phyloP scores from a whole-genome alignment of 306 rosid species.

The Rosa rugosa region DNA sequence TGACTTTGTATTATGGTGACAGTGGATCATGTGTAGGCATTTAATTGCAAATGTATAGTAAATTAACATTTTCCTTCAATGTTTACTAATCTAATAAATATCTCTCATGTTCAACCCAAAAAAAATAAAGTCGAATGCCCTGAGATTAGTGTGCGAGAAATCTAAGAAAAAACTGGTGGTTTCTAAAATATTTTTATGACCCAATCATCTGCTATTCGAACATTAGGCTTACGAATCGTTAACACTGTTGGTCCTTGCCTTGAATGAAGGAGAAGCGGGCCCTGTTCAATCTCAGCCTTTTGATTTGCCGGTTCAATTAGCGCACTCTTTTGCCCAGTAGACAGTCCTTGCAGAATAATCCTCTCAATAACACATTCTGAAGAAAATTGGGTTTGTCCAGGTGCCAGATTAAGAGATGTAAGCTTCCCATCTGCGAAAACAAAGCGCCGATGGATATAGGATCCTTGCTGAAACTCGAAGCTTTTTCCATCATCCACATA shows the following conservation, averaged over 20 bases:
- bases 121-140: not conserved
- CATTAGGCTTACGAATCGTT: slow-evolving; percentile 78
- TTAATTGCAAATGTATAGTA: not conserved
- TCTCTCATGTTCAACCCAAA: not conserved
- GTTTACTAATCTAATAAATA: not conserved
- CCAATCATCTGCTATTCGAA: slow-evolving; percentile 74
- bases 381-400: slow-evolving; percentile 32
- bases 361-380: slow-evolving; percentile 65
- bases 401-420: slow-evolving; percentile 50
- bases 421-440: slow-evolving; percentile 69
- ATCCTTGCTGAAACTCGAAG: slow-evolving; percentile 68
- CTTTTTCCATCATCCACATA: slow-evolving; percentile 87
- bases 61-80: not conserved
- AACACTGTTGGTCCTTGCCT: slow-evolving; percentile 31
- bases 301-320: slow-evolving; percentile 62
- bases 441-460: slow-evolving; percentile 85
- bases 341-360: slow-evolving; percentile 74
- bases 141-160: not conserved
- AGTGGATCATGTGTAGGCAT: not conserved
- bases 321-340: slow-evolving; percentile 55
- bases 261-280: slow-evolving; percentile 66
- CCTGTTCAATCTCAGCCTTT: slow-evolving; percentile 54
- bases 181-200: slow-evolving; percentile 52
- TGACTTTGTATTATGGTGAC: not conserved
- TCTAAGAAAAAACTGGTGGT: not conserved